A percentile compares a stretch with the other conserved stretches of the same genome.
phyloP scores from a whole-genome alignment of 1,139 yeast genomes.

The Geotrichum histeridarum region DNA sequence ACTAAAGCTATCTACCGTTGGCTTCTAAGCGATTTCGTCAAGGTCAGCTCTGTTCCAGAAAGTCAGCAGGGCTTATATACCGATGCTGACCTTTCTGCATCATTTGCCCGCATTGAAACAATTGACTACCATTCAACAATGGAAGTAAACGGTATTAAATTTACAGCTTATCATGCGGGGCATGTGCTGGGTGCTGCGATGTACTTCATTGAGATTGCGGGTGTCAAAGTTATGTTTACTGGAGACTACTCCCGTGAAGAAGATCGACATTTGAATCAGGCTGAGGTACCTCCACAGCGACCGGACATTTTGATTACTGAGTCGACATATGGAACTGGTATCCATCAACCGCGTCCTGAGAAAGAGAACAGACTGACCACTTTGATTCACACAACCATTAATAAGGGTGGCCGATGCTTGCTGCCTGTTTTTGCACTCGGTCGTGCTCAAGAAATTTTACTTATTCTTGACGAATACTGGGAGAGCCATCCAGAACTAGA shows the following conservation, averaged over 20 bases:
- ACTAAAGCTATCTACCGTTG: conserved; percentile 96
- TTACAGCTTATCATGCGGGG: conserved; percentile 98
- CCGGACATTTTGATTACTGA: conserved; percentile 92
- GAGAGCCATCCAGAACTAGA: conserved; percentile 75
- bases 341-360: conserved; percentile 84
- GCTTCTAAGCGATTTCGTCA: conserved; percentile 88
- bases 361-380: conserved; percentile 78
- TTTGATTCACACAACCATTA: conserved; percentile 74
- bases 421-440: conserved; percentile 96
- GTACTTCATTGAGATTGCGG: conserved; percentile 93
- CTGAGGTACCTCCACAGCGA: conserved; percentile 84
- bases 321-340: conserved; percentile 96
- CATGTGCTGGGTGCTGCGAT: conserved; percentile 98
- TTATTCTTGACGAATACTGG: conserved; percentile 95
- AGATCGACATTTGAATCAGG: conserved; percentile 90
- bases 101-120: conserved; percentile 88
- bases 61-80: conserved; percentile 53
- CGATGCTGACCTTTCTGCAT: conserved; percentile 81
- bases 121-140: conserved; percentile 93
- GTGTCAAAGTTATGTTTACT: conserved; percentile 79
- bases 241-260: conserved; percentile 96
- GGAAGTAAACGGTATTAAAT: conserved; percentile 88
- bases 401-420: conserved; percentile 86
- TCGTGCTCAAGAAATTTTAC: conserved; percentile 85
- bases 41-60: conserved; percentile 66